Evolutionary conservation across 2,329 filamentous ascomycete genomes (phyloP).

Genomic region (Colletotrichum kahawae): DNA sequence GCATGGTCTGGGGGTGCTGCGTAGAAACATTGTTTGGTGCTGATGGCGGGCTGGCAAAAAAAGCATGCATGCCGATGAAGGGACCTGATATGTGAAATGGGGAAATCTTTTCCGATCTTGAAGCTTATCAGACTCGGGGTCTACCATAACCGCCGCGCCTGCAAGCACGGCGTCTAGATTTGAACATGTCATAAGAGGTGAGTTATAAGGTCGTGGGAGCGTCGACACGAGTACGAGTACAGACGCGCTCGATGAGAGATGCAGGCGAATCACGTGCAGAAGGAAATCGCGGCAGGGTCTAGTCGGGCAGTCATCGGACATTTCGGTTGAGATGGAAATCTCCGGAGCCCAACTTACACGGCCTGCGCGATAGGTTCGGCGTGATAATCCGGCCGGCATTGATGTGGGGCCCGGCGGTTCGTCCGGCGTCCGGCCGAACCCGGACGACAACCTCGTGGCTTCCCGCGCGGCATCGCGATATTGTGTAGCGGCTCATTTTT

Average conservation of each 20-base stretch:
- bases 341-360: background rate
- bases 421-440: conserved; percentile 1
- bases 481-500: background rate
- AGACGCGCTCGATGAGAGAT: background rate
- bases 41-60: background rate
- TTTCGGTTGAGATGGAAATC: background rate
- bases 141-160: background rate
- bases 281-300: background rate
- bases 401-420: background rate
- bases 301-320: background rate
- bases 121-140: background rate
- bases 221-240: background rate
- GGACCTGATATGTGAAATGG: background rate
- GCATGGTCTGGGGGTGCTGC: background rate
- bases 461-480: background rate
- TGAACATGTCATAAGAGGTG: background rate
- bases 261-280: background rate
- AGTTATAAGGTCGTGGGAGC: background rate
- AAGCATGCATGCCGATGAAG: background rate
- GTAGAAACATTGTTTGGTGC: background rate
- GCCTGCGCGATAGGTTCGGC: background rate
- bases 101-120: background rate
- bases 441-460: background rate
- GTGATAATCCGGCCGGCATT: background rate
- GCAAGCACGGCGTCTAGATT: background rate